phyloP scores from a whole-genome alignment of 2,329 filamentous ascomycete species.

The Trichoderma lentiforme region DNA sequence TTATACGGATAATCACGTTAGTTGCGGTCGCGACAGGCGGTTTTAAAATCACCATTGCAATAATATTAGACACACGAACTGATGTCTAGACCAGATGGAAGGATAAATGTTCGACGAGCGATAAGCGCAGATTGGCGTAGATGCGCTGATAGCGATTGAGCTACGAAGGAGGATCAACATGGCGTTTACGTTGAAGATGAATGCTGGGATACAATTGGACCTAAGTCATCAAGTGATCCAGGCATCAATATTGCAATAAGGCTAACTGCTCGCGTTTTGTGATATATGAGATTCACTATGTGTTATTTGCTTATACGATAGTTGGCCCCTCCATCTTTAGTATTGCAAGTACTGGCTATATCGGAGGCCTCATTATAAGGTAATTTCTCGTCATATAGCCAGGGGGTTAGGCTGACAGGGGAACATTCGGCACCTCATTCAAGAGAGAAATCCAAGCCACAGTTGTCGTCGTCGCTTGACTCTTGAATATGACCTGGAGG shows the following conservation, averaged over 20 bases:
- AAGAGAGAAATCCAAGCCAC: not conserved
- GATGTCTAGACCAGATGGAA: not conserved
- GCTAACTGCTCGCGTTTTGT: not conserved
- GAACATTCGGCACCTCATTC: not conserved
- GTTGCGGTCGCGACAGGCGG: not conserved
- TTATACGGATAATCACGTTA: not conserved
- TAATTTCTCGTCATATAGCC: not conserved
- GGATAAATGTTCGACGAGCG: not conserved
- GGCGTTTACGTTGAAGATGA: not conserved
- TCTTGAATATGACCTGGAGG: not conserved
- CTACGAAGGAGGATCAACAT: not conserved
- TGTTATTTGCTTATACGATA: not conserved
- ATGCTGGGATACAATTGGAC: not conserved
- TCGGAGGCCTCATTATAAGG: not conserved
- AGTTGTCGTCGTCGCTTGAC: not conserved
- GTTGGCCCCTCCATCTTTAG: not conserved
- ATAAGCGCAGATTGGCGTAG: not conserved
- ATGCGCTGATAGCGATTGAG: not conserved
- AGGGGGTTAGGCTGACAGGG: not conserved
- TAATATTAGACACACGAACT: not conserved
- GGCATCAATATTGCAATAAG: not conserved
- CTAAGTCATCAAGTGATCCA: not conserved
- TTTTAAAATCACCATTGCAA: no score
- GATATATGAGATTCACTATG: not conserved
- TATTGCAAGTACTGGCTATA: not conserved